Conservation (phyloP, 2,329 filamentous ascomycete species). For the Microdochium trichocladiopsis region DNA sequence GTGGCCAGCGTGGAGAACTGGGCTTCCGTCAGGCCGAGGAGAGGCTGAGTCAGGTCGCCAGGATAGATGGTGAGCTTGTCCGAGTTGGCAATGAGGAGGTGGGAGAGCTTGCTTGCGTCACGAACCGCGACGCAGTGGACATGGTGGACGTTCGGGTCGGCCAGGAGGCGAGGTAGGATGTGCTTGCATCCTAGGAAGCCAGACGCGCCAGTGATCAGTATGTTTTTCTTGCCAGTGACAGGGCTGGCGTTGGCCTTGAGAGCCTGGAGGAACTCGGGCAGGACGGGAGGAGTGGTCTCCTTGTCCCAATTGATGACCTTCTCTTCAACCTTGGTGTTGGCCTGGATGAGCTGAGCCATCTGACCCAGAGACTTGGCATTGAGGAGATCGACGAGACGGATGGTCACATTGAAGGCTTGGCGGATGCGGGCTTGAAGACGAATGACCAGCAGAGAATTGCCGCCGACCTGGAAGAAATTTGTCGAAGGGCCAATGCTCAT, state of each 20-base stretch:
- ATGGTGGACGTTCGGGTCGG: background rate
- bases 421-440: slow-evolving; percentile 6
- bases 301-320: slow-evolving; percentile 7
- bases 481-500: slow-evolving; percentile 2
- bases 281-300: slow-evolving; percentile 6
- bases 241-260: background rate
- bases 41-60: slow-evolving; percentile 22
- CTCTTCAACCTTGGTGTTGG: background rate
- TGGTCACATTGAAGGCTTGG: slow-evolving; percentile 1
- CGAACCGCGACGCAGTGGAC: slow-evolving; percentile 13
- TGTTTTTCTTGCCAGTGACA: background rate
- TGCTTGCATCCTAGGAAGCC: slow-evolving; percentile 5
- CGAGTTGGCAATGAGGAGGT: background rate
- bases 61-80: slow-evolving; percentile 19
- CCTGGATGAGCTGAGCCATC: slow-evolving; percentile 8
- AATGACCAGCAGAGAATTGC: slow-evolving; percentile 11
- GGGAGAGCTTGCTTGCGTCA: background rate
- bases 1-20: slow-evolving; percentile 15
- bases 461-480: slow-evolving; percentile 14
- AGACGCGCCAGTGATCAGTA: slow-evolving; percentile 11
- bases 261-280: slow-evolving; percentile 4
- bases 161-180: slow-evolving; percentile 3
- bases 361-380: slow-evolving; percentile 5
- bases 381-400: slow-evolving; percentile 7
- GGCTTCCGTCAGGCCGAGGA: slow-evolving; percentile 24